These are phyloP conservation scores for Rhododendron griersonianum DNA, from an alignment of 148 eudicot genomes.

Conservation along the genomic window DNA sequence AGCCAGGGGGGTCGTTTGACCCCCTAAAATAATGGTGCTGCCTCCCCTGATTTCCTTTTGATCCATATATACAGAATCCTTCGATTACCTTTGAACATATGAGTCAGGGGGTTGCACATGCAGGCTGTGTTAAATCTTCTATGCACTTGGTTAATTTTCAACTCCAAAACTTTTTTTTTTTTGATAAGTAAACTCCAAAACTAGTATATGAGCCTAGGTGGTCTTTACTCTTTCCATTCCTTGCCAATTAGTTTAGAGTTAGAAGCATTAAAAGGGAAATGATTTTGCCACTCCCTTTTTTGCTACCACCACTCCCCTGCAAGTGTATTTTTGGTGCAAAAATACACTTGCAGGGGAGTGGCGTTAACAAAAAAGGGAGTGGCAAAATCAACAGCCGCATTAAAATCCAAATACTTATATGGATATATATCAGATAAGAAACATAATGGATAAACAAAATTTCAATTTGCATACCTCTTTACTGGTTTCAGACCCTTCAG, in stretches of 20 bases:
- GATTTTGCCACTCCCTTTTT: too few relatives aligned
- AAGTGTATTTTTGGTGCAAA: too few relatives aligned
- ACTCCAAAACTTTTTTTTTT: neutral
- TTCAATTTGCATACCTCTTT: conserved; percentile 45
- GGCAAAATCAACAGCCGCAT: too few relatives aligned
- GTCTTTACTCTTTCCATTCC: neutral
- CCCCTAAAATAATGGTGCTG: too few relatives aligned
- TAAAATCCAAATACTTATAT: neutral
- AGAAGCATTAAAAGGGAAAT: too few relatives aligned
- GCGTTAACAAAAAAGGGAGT: too few relatives aligned
- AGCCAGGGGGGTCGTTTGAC: too few relatives aligned
- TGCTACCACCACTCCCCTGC: too few relatives aligned
- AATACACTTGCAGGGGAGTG: too few relatives aligned
- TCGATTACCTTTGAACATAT: neutral
- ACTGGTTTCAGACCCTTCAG: conserved; percentile 36
- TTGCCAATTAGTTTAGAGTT: too few relatives aligned
- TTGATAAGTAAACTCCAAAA: neutral
- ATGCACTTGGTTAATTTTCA: neutral
- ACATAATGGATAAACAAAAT: neutral
- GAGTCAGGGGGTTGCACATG: neutral
- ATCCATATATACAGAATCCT: neutral
- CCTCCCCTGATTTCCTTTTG: too few relatives aligned
- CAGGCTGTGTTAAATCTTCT: neutral
- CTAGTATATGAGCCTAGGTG: neutral
- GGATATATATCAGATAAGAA: neutral